Base-by-base conservation (phyloP, 2,329 filamentous ascomycete species). In the Didymella segeticola region DNA sequence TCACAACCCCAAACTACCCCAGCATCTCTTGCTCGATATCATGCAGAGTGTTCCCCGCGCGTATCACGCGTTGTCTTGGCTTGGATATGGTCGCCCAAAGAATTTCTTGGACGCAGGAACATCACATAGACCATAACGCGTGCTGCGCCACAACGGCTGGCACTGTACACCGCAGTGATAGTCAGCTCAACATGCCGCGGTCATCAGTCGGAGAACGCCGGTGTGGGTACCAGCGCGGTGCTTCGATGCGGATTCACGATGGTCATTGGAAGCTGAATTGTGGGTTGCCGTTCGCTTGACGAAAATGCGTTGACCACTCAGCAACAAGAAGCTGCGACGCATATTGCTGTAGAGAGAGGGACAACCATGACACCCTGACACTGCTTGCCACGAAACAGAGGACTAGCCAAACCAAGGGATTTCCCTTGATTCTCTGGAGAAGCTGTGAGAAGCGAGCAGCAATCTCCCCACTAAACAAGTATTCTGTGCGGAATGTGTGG, bases 11-110 rank as follows among this genome's bases (percentile, higher is more conserved):
- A 46, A 36, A 23, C 49, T 1, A 30, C 17, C 36, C 36, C 43
- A 52, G 42, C 49, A 30, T 42, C 22, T 42, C 36, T 26, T 46
- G 19, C 30, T 37, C 49, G 29, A 47, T 36, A 30, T 30, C n/a
- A 47, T 30, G 25, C 46, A 53, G 36, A 43, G 27, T 34, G 36
- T 30, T 19, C 29, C 34, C 22, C 60, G 51, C 54, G 54, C 60
- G 31, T 57, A 43, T 52, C 50, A 58, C 52, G 57, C 57, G 53
- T 65, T 57, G 55, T 61, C 53, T 49, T 56, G 54, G 61, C n/a
- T 25, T 11, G 5, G n/a, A 10, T 19, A 6, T 22, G 15, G 9
- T n/a, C 22, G 31, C n/a, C 31, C 6, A 42, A 48, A 38, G 48
- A 48, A 47, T 36, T 26, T 30, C 38, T 47, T 47, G 43, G 53